These are phyloP conservation scores for Nymphaea colorata DNA, from an alignment of 164 flowering plant species.

Conservation along the genomic window DNA sequence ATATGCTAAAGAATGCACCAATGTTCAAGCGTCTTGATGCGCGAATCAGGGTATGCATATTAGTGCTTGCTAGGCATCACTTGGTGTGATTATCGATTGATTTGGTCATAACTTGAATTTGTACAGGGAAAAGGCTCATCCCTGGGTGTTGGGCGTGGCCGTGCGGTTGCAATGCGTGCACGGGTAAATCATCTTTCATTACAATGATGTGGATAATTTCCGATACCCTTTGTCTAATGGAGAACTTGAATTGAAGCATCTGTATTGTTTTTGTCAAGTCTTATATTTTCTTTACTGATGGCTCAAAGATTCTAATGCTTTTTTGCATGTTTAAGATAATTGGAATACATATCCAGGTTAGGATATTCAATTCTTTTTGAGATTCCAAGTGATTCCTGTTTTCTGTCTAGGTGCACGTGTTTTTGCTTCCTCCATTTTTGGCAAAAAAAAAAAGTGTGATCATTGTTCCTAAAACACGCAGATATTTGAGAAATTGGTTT, in stretches of 20 bases:
- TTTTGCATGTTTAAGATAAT: not conserved
- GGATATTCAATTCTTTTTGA: not conserved
- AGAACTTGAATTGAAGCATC: no score
- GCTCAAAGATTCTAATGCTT: not conserved
- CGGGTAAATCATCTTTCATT: slow-evolving; percentile 31
- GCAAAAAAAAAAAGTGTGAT: no score
- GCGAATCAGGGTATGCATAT: slow-evolving; percentile 58
- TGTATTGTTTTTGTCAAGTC: not conserved
- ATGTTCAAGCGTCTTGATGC: slow-evolving; percentile 96
- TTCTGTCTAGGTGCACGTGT: no score
- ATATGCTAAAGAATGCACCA: slow-evolving; percentile 97
- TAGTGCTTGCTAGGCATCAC: not conserved
- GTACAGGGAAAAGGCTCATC: slow-evolving; percentile 72
- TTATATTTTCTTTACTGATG: not conserved
- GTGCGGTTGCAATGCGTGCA: slow-evolving; percentile 86
- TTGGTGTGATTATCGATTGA: not conserved
- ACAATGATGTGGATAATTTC: not conserved
- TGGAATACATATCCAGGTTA: no score
- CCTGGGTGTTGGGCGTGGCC: slow-evolving; percentile 83
- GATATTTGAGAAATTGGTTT: no score
- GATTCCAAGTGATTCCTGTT: no score
- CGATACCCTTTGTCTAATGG: not conserved
- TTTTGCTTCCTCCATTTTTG: no score
- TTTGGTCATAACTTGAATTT: not conserved
- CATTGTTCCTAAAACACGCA: no score